Evolutionary conservation across 1,139 yeast genomes (phyloP), one percentile per base, ranked within the genome.

Genomic region (Lodderomyces metapsilosis): DNA sequence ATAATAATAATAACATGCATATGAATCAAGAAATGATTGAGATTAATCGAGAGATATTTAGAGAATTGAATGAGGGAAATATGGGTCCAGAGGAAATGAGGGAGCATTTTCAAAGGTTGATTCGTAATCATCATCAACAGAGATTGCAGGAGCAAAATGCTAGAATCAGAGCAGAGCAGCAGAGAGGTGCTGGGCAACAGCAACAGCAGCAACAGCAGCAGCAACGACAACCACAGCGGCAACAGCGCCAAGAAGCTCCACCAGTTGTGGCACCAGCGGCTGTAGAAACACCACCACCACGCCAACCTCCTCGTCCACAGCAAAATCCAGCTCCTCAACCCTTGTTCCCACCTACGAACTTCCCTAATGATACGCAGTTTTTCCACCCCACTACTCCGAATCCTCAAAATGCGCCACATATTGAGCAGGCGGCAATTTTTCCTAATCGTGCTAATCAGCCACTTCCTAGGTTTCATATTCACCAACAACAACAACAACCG

Each of bases 361-460:
- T 28, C 18, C 32, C 32, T 10, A 28, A 28, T 9, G 32, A 28
- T 15, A 28, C 32, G 4, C 32, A 28, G 9, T 28, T 28, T 11
- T 28, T 28, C 18, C 32, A 28, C 12, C 47, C 43, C 12, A 25
- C 36, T 20, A 25, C 36, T 20, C 18, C 30, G 13, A 48, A 51
- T 35, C 54, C 51, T 10, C 52, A 49, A 21, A 65, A 69, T 52
- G 76, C 76, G 6, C 77, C 76, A 2, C 76, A 69, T 36, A 67
- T 71, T 11, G 52, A 54, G 23, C 76, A 71, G 44, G 74, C 74
- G 5, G 67, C 76, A 5, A 74, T 70, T 1, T 71, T 71, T 44
- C 68, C 68, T 2, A 58, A 53, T 45, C 67, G 58, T 12, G 62
- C 18, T 15, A 5, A 23, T 18, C 38, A 22, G n/a, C 37, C 21